A percentile compares a stretch with the other conserved stretches of the same genome.
phyloP scores from a whole-genome alignment of 2,329 filamentous ascomycete species.

The Lachnellula occidentalis region DNA sequence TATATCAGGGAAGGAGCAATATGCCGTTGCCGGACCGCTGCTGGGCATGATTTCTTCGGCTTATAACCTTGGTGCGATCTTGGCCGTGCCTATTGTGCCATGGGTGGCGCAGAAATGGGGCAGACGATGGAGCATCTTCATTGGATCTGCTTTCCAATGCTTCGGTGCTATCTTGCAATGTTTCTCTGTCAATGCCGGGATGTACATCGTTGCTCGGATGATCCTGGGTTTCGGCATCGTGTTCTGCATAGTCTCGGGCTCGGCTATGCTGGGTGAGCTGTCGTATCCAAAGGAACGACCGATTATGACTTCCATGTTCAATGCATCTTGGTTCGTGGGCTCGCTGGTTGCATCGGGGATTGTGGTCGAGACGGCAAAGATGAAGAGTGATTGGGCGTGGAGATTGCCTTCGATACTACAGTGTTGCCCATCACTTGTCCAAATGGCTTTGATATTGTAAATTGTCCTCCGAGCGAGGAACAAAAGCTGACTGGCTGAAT shows the following conservation, averaged over 20 bases:
- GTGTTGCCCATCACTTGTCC: slow-evolving; percentile 19
- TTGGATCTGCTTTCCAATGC: slow-evolving; percentile 51
- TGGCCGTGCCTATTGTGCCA: slow-evolving; percentile 47
- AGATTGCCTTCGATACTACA: slow-evolving; percentile 40
- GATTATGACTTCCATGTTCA: slow-evolving; percentile 49
- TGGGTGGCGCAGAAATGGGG: slow-evolving; percentile 45
- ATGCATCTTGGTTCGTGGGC: slow-evolving; percentile 47
- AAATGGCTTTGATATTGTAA: slow-evolving; percentile 15
- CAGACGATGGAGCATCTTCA: slow-evolving; percentile 46
- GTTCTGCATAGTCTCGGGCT: slow-evolving; percentile 45
- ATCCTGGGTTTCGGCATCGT: slow-evolving; percentile 47
- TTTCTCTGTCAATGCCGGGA: slow-evolving; percentile 33
- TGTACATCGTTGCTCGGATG: slow-evolving; percentile 47
- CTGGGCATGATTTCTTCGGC: slow-evolving; percentile 48
- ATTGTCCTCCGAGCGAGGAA: not conserved
- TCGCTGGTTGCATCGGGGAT: slow-evolving; percentile 39
- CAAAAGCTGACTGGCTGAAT: not conserved
- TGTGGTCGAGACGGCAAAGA: slow-evolving; percentile 39
- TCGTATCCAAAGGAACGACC: slow-evolving; percentile 49
- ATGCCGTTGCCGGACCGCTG: slow-evolving; percentile 28
- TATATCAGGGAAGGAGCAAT: slow-evolving; percentile 11
- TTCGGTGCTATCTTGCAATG: slow-evolving; percentile 51
- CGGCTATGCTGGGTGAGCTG: slow-evolving; percentile 48
- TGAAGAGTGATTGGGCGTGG: slow-evolving; percentile 37
- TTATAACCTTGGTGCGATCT: slow-evolving; percentile 50